Evolutionary conservation across 1,284 basidiomycete genomes (phyloP), one percentile per base, ranked within the genome.

Genomic region (Moniliella sp.): DNA sequence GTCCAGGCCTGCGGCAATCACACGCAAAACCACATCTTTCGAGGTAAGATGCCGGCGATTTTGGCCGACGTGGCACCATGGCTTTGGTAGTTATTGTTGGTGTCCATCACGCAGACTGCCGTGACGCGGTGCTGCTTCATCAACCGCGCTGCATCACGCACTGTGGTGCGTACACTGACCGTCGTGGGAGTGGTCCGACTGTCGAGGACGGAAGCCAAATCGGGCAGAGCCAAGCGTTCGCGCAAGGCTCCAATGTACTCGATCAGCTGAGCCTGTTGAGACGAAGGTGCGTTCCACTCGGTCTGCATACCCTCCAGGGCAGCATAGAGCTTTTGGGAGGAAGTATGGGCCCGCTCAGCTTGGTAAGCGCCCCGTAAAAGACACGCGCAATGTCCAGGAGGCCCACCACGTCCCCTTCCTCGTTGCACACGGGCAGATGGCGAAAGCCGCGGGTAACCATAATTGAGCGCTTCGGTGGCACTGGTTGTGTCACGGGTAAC

Each of bases 11-110:
- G 88, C 88, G 11, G 88, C 88, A 51, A 99, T 97, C 36, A 97
- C 91, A 33, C 88, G 74, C 44, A 99, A 67, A 15, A 99, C 88
- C 41, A 99, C 73, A 61, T 99, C 88, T 63, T 99, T 99, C 66
- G 80, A 84, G 3, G 88, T 99, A 99, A 99, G 53, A 99, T 99
- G 48, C 88, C 88, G 2, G 80, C 88, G 55, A 99, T 91, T 62
- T 75, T 78, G 13, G 65, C 67, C 7, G 63, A 54, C n/a, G 69
- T 67, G 15, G 51, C 55, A 12, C 58, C 61, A 13, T 35, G 34
- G 13, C 42, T 43, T 9, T 41, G 37, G 2, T 36, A 36, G 8
- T 39, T 34, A n/a, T 43, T 43, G 25, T 39, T 40, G 32, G 39
- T 52, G 64, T 97, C 88, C 78, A 94, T 84, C 27, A 99, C 86